Percentiles rank a stretch among this genome's conserved stretches.
Evolutionary conservation across 441 rosid genomes (phyloP).

Genomic region (Sinapis alba): DNA sequence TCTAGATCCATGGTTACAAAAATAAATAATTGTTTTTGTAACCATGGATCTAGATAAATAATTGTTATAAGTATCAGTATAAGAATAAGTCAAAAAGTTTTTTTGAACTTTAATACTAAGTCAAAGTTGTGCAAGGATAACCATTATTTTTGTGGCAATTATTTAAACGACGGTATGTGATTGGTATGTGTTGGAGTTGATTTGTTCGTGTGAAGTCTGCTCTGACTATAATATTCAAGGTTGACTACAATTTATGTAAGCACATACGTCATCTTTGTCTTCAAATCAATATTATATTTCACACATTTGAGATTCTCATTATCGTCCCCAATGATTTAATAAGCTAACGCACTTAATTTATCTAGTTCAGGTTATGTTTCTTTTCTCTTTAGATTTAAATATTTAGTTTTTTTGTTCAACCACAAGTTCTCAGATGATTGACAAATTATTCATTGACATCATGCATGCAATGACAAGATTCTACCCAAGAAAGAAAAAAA

Average conservation of each 20-base stretch:
- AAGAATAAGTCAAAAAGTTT: slow-evolving; percentile 22
- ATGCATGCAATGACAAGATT: slow-evolving; percentile 30
- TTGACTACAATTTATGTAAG: slow-evolving; percentile 38
- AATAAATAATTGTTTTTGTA: too few relatives aligned
- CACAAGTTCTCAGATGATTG: slow-evolving; percentile 17
- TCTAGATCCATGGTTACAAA: too few relatives aligned
- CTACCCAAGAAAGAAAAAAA: not conserved
- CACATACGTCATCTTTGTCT: slow-evolving; percentile 37
- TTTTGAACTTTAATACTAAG: not conserved
- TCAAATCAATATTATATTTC: slow-evolving; percentile 15
- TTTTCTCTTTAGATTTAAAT: not conserved
- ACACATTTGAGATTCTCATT: slow-evolving; percentile 19
- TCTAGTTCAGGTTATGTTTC: slow-evolving; percentile 24
- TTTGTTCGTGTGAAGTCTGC: slow-evolving; percentile 34
- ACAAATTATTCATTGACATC: slow-evolving; percentile 11
- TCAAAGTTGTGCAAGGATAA: slow-evolving; percentile 8
- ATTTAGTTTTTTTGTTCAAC: not conserved
- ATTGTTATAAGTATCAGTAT: not conserved
- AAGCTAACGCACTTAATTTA: not conserved
- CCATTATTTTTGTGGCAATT: not conserved
- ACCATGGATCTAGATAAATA: too few relatives aligned
- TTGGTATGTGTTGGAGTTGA: slow-evolving; percentile 34
- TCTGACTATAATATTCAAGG: slow-evolving; percentile 30
- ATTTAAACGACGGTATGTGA: not conserved
- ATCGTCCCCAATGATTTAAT: slow-evolving; percentile 11